These are phyloP conservation scores for Carallia pectinifolia DNA, from an alignment of 345 rosid species.

Conservation along the genomic window DNA sequence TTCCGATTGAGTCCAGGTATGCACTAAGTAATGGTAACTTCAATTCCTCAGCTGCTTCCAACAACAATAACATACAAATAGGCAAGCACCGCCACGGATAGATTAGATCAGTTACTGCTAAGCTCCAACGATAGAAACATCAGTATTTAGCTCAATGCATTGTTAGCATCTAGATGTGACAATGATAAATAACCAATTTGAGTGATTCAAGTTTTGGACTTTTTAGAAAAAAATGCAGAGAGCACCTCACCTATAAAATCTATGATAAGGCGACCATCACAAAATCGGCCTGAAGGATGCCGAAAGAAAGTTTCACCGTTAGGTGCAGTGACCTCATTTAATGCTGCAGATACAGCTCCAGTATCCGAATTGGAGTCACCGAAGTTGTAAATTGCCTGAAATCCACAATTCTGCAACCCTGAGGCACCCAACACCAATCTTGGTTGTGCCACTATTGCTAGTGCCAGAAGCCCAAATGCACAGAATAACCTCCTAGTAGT, in stretches of 20 bases:
- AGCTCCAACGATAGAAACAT: background rate
- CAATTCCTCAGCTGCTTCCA: constrained; percentile 53
- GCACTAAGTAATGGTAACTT: constrained; percentile 58
- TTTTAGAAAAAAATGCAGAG: background rate
- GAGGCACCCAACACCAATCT: background rate
- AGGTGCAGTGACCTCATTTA: constrained; percentile 47
- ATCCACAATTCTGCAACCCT: constrained; percentile 21
- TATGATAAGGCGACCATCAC: constrained; percentile 68
- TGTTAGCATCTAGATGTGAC: no score
- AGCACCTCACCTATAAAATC: constrained; percentile 50
- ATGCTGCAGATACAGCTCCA: constrained; percentile 58
- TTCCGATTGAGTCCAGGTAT: constrained; percentile 61
- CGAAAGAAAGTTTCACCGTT: constrained; percentile 76
- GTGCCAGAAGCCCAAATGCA: constrained; percentile 22
- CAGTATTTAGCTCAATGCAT: no score
- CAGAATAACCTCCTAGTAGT: constrained; percentile 14
- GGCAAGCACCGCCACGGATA: background rate
- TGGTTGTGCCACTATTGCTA: constrained; percentile 14
- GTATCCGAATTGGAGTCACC: constrained; percentile 82
- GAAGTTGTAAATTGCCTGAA: constrained; percentile 65
- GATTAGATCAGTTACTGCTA: background rate
- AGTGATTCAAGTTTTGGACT: background rate
- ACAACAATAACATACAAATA: background rate
- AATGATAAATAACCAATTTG: no score
- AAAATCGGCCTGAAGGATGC: constrained; percentile 59